A percentile compares a stretch with the other conserved stretches of the same genome.
Conservation (phyloP, 2,329 filamentous ascomycete genomes). For the Pseudocercospora eumusae region DNA sequence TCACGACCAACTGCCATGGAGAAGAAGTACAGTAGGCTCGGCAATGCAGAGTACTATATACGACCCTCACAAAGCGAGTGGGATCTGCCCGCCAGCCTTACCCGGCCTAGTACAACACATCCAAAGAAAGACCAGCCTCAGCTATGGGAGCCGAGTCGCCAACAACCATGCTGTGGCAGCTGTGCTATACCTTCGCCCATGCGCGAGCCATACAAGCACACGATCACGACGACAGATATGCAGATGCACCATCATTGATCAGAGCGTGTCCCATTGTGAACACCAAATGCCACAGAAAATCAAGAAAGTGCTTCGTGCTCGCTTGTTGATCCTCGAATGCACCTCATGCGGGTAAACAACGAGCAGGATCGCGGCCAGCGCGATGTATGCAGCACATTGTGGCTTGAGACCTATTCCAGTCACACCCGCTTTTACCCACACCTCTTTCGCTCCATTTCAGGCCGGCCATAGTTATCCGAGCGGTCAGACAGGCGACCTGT, state of each 20-base stretch:
- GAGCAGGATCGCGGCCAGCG: not conserved
- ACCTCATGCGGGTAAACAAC: not conserved
- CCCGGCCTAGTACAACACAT: conserved; percentile 3
- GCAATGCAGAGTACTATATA: conserved; percentile 1
- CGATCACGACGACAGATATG: not conserved
- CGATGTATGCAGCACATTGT: not conserved
- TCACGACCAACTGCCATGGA: conserved; percentile 1
- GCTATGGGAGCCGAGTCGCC: not conserved
- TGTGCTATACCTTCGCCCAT: not conserved
- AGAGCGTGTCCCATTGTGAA: not conserved
- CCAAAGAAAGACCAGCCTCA: not conserved
- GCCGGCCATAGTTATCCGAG: conserved; percentile 4
- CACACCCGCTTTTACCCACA: not conserved
- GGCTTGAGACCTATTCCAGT: conserved; percentile 10
- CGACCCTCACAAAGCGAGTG: not conserved
- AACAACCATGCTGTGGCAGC: not conserved
- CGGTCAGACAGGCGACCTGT: not conserved
- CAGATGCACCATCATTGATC: not conserved
- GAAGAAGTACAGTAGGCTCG: not conserved
- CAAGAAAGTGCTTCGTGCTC: not conserved
- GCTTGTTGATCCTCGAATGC: not conserved
- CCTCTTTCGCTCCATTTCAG: not conserved
- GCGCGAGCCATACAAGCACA: not conserved
- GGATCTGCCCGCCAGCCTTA: not conserved
- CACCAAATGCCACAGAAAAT: not conserved